Evolutionary conservation across 352 stramenopile genomes (phyloP), one percentile per base, ranked within the genome.

Genomic region (Elongisporangium prolatum): DNA sequence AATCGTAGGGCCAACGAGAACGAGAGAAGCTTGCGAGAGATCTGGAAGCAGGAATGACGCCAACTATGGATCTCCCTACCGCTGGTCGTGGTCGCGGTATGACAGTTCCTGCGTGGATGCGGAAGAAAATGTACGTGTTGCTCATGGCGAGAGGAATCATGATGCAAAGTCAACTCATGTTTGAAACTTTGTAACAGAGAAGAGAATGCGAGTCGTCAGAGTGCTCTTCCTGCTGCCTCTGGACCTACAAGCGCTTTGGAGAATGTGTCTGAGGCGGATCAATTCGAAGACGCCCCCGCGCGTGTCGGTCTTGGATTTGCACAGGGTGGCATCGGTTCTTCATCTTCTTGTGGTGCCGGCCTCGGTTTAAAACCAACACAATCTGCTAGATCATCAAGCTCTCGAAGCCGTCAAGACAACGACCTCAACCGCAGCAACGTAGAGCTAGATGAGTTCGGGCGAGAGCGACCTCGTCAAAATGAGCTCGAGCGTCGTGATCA

Each of bases 41-140:
- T 48, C 57, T 95, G 24, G 84, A 74, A 50, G 83, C 80, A 61
- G 85, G 85, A 1, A 83, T 77, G 52, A 68, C 80, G n/a, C 72
- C 75, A 17, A 65, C 67, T 8, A 78, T 89, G 40, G 61, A 78
- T 21, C 50, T 94, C 0, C 70, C 72, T 0, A 59, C 50, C 9
- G 67, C 83, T 44, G 89, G 89, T 44, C 82, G 86, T 14, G 91
- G 91, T 13, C 80, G 88, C 37, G 86, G 89, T 48, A 90, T 97
- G 79, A 97, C 93, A 9, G 76, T 97, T 62, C 91, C 91, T 16
- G 89, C 91, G 34, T 97, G 91, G 91, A 96, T 97, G 84, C 86
- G 76, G 56, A 96, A 96, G 72, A 93, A 93, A 65, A 92, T 93
- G 84, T 92, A 66, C 47, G 76, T 80, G 1, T 11, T 55, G 58